These are phyloP conservation scores for Ceratocystis cubensis DNA, from an alignment of 2,329 filamentous ascomycete genomes.

Conservation along the genomic window DNA sequence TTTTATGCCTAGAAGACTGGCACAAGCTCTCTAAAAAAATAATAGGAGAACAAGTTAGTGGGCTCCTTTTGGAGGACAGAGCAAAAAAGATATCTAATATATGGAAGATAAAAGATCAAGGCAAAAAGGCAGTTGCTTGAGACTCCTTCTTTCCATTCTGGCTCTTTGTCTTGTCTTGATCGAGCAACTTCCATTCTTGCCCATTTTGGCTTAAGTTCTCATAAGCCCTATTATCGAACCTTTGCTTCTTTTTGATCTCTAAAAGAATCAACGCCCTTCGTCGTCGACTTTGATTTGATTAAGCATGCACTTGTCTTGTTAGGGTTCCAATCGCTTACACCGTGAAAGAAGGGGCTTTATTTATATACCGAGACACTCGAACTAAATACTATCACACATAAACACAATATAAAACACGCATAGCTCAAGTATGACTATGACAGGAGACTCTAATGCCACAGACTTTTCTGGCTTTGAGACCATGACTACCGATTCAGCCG, in stretches of 20 bases:
- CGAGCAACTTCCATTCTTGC: neutral
- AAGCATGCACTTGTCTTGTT: neutral
- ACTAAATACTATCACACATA: neutral
- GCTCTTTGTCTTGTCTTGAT: neutral
- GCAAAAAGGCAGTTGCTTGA: neutral
- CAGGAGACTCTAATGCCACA: constrained; percentile 10
- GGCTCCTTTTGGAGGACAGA: neutral
- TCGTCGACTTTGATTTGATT: neutral
- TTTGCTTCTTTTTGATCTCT: neutral
- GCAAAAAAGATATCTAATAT: neutral
- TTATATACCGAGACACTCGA: neutral
- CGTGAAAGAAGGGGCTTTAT: neutral
- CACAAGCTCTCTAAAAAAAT: neutral
- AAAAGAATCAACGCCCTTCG: no score
- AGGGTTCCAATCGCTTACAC: constrained; percentile 14
- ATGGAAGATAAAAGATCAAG: neutral
- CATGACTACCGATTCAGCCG: neutral
- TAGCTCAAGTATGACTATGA: constrained; percentile 5
- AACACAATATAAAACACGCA: neutral
- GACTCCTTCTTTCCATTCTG: neutral
- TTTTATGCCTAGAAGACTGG: neutral
- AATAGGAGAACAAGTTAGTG: neutral
- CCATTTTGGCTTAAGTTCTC: neutral
- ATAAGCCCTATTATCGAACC: neutral
- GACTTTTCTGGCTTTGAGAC: neutral